A percentile compares a stretch with the other conserved stretches of the same genome.
Evolutionary conservation across 139 green algal species (phyloP).

Genomic region (Coelastrella sp.): DNA sequence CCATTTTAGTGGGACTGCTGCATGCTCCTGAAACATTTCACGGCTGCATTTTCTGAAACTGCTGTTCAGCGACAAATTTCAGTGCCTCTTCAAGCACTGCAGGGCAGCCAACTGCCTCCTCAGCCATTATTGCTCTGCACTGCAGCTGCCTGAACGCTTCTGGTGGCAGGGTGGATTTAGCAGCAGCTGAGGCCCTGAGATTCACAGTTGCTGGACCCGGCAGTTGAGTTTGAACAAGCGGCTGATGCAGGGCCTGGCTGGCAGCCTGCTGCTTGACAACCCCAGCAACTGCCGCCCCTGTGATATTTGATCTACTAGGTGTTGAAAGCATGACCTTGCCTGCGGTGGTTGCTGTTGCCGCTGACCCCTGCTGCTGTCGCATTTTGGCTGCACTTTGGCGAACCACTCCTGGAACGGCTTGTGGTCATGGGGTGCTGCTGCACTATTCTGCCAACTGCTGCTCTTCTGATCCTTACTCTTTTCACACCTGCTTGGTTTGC

Average conservation of each 20-base stretch:
- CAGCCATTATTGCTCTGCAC: background rate
- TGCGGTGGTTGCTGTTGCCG: background rate
- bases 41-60: background rate
- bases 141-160: slow-evolving; percentile 4
- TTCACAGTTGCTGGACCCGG: too few relatives aligned
- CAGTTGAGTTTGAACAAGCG: too few relatives aligned
- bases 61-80: background rate
- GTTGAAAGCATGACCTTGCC: background rate
- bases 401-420: background rate
- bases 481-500: too few relatives aligned
- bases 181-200: background rate
- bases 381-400: background rate
- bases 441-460: background rate
- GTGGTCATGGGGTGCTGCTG: background rate
- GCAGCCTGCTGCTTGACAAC: background rate
- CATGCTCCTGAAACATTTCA: too few relatives aligned
- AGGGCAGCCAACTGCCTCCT: background rate
- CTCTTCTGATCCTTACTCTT: background rate
- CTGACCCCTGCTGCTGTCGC: background rate
- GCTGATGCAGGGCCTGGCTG: background rate
- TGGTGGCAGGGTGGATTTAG: background rate
- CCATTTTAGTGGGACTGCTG: too few relatives aligned
- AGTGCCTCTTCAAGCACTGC: background rate
- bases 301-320: background rate
- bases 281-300: slow-evolving; percentile 3